Conservation (phyloP, 2,329 filamentous ascomycete genomes). For the Trichophyton mentagrophytes region DNA sequence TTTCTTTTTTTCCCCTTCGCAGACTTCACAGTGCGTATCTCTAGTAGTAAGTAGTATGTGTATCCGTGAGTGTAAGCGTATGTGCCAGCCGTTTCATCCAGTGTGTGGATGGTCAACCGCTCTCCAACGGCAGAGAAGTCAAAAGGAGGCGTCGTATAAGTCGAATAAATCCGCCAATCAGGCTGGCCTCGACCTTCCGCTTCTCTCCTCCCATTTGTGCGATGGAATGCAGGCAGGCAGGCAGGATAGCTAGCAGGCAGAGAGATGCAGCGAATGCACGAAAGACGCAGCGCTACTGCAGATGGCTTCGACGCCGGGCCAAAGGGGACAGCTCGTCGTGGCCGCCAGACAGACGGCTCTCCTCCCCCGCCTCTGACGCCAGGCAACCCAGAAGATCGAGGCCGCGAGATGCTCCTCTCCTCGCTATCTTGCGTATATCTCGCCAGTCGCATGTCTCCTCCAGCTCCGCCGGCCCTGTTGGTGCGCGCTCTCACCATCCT, state of each 20-base stretch:
- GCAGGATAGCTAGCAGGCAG: too few relatives aligned
- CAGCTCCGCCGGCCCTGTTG: background rate
- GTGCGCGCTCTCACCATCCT: background rate
- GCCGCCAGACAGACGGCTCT: background rate
- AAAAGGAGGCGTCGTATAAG: background rate
- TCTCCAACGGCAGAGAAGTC: background rate
- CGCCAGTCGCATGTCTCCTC: background rate
- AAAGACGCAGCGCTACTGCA: constrained; percentile 4
- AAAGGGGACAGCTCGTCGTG: background rate
- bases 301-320: background rate
- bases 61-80: background rate
- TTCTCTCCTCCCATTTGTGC: background rate
- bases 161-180: background rate
- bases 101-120: background rate
- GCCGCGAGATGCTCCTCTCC: too few relatives aligned
- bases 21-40: too few relatives aligned
- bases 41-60: too few relatives aligned
- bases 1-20: background rate
- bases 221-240: background rate
- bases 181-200: background rate
- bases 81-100: background rate
- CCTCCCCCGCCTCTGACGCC: too few relatives aligned
- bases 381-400: too few relatives aligned
- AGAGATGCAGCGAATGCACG: background rate
- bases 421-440: background rate